Evolutionary conservation across 208 protist species (phyloP).

Genomic region (Leishmania lainsoni): DNA sequence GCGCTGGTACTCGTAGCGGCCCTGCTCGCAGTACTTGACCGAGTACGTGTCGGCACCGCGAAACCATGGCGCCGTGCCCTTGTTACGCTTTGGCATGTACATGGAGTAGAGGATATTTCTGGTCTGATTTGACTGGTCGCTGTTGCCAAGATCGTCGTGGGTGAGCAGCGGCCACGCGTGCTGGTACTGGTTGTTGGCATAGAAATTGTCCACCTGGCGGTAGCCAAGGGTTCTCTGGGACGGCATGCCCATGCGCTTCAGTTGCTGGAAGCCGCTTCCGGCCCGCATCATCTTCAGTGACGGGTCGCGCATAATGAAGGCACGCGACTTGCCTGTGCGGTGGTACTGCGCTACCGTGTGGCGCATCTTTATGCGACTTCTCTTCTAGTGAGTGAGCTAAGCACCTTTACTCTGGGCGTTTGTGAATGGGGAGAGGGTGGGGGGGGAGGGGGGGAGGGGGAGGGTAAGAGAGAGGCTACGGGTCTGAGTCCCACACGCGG

Average conservation of each 20-base stretch:
- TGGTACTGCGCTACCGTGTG: constrained; percentile 50
- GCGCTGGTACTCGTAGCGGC: constrained; percentile 91
- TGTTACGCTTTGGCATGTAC: constrained; percentile 93
- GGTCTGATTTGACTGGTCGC: constrained; percentile 89
- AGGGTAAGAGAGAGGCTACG: background rate
- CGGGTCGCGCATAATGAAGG: constrained; percentile 83
- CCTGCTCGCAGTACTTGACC: constrained; percentile 92
- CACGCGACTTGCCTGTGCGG: constrained; percentile 77
- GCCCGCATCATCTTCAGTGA: constrained; percentile 72
- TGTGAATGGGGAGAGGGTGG: background rate
- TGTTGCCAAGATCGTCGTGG: constrained; percentile 90
- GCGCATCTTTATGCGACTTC: constrained; percentile 50
- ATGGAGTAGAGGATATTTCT: constrained; percentile 90
- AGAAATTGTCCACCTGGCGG: constrained; percentile 74
- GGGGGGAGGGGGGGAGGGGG: background rate
- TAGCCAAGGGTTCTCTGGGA: constrained; percentile 56
- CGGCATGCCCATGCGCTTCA: constrained; percentile 84
- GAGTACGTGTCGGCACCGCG: constrained; percentile 92
- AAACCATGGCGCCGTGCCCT: constrained; percentile 91
- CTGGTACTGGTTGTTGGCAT: constrained; percentile 87
- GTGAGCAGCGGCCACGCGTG: constrained; percentile 90
- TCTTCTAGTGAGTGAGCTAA: background rate
- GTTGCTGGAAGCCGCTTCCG: constrained; percentile 65
- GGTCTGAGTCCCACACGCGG: background rate
- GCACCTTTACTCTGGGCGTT: background rate